Conservation (phyloP, 768 basidiomycete genomes). For the Leccinum fibrillosum region DNA sequence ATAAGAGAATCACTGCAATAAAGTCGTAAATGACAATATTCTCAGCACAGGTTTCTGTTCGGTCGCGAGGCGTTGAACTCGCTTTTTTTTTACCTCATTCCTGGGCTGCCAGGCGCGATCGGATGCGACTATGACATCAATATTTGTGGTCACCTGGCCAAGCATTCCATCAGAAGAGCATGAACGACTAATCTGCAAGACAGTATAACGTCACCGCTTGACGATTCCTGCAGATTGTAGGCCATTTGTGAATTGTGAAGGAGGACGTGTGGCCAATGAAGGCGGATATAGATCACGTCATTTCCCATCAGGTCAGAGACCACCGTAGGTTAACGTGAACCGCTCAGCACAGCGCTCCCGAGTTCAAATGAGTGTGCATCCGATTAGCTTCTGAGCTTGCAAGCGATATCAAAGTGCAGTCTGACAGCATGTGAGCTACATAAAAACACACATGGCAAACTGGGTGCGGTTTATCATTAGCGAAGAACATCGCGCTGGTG, state of each 20-base stretch:
- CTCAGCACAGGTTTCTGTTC: background rate
- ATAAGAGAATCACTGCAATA: background rate
- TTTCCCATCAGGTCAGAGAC: background rate
- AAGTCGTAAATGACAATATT: background rate
- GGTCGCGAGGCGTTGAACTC: background rate
- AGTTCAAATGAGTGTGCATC: background rate
- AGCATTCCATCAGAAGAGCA: background rate
- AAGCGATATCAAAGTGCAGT: background rate
- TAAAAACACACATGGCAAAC: background rate
- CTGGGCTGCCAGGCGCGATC: background rate
- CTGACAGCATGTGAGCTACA: background rate
- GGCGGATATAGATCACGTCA: background rate
- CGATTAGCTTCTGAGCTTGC: background rate
- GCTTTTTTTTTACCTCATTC: slow-evolving; percentile 11
- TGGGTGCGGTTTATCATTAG: background rate
- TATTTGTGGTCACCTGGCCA: background rate
- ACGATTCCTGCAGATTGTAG: background rate
- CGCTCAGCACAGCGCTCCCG: background rate
- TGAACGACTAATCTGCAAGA: background rate
- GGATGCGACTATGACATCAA: background rate
- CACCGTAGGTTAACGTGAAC: background rate
- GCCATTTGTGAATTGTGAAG: background rate
- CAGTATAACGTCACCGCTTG: background rate
- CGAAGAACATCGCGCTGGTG: background rate
- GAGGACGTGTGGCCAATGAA: background rate